Conservation (phyloP, 345 rosid genomes). For the Anacardium occidentale region DNA sequence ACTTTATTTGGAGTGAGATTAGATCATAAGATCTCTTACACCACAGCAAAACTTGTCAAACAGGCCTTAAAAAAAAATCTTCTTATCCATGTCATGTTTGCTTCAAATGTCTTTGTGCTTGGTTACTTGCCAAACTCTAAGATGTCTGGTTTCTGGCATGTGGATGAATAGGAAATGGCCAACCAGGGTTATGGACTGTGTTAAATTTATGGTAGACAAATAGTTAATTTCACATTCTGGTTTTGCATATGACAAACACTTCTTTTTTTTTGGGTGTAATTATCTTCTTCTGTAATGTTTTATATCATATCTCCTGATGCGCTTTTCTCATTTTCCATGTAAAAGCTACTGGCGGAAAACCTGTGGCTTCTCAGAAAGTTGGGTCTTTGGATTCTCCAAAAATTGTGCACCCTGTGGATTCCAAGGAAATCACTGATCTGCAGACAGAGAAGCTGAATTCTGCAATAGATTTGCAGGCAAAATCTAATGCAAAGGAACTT, state of each 20-base stretch:
- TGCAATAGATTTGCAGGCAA: conserved; percentile 23
- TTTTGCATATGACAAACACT: background rate
- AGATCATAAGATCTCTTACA: background rate
- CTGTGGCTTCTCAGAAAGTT: conserved; percentile 43
- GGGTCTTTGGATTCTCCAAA: conserved; percentile 51
- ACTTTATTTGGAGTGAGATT: background rate
- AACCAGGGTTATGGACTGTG: background rate
- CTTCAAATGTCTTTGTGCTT: background rate
- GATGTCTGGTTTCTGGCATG: background rate
- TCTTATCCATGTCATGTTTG: background rate
- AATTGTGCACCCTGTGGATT: conserved; percentile 32
- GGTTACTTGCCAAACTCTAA: background rate
- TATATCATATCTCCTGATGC: conserved; percentile 25
- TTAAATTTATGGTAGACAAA: conserved; percentile 1
- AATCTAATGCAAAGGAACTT: conserved; percentile 46
- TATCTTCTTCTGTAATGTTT: conserved; percentile 7
- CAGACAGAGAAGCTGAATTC: conserved; percentile 43
- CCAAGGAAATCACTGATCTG: conserved; percentile 30
- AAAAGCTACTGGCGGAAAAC: conserved; percentile 66
- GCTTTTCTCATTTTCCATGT: conserved; percentile 27
- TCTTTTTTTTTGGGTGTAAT: background rate
- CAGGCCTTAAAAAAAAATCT: background rate
- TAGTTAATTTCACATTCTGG: background rate
- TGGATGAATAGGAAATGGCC: background rate
- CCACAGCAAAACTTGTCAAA: background rate